phyloP scores from a whole-genome alignment of 805 yeast species.

The Saturnispora silvae region DNA sequence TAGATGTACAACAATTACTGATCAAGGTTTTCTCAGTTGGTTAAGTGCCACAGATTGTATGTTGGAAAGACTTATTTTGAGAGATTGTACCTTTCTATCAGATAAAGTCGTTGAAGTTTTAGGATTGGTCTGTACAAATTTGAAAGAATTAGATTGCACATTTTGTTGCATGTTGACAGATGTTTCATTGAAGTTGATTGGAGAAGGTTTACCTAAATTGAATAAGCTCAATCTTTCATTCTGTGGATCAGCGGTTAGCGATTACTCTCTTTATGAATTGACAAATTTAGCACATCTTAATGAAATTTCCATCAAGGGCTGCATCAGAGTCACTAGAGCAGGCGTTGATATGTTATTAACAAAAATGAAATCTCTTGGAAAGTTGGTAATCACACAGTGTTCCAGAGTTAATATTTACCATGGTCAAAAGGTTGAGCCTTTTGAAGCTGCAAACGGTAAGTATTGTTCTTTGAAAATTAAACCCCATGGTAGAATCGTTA shows the following conservation, averaged over 20 bases:
- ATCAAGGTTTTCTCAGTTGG: slow-evolving; percentile 63
- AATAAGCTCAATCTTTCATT: slow-evolving; percentile 49
- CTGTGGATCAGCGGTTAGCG: slow-evolving; percentile 75
- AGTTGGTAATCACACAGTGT: slow-evolving; percentile 60
- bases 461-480: slow-evolving; percentile 45
- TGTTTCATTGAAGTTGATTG: slow-evolving; percentile 52
- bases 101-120: slow-evolving; percentile 54
- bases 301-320: slow-evolving; percentile 48
- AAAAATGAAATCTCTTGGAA: slow-evolving; percentile 41
- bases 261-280: slow-evolving; percentile 50
- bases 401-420: slow-evolving; percentile 56
- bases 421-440: slow-evolving; percentile 47
- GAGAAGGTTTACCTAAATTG: slow-evolving; percentile 54
- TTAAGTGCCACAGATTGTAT: slow-evolving; percentile 43
- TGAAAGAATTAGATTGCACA: slow-evolving; percentile 49
- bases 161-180: slow-evolving; percentile 73
- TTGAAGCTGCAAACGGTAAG: slow-evolving; percentile 37
- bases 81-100: slow-evolving; percentile 66
- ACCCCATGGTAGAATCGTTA: slow-evolving; percentile 43
- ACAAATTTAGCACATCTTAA: slow-evolving; percentile 44
- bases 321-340: slow-evolving; percentile 66
- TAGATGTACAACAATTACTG: slow-evolving; percentile 71
- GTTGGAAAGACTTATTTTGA: slow-evolving; percentile 41
- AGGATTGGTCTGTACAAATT: slow-evolving; percentile 48
- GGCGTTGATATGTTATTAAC: slow-evolving; percentile 61